Conservation (phyloP, 345 rosid genomes). For the Syzygium aromaticum region DNA sequence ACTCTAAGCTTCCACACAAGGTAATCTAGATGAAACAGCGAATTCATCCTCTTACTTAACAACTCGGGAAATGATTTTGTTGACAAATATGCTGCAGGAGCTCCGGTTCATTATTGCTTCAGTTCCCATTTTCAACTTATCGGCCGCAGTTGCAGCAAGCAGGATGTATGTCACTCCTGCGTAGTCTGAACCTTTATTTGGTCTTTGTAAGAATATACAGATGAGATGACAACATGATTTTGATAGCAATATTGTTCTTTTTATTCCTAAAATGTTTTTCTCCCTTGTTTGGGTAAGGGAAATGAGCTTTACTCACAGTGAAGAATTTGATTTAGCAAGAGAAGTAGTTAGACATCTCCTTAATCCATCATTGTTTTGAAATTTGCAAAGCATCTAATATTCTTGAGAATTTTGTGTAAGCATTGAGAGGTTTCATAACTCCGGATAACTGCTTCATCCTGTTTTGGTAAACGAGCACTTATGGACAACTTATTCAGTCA, state of each 20-base stretch:
- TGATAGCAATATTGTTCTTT: background rate
- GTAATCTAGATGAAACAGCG: constrained; percentile 16
- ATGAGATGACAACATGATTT: background rate
- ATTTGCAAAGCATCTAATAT: background rate
- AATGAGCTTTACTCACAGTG: background rate
- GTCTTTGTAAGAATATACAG: background rate
- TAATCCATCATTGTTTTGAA: background rate
- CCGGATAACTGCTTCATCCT: background rate
- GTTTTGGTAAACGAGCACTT: background rate
- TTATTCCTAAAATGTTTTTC: background rate
- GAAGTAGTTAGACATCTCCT: background rate
- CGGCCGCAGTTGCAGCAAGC: constrained; percentile 88
- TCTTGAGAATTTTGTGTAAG: background rate
- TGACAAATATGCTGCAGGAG: constrained; percentile 46
- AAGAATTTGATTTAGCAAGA: background rate
- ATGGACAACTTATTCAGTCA: background rate
- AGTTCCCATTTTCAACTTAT: constrained; percentile 88
- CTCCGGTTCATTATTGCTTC: constrained; percentile 90
- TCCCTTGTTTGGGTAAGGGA: background rate
- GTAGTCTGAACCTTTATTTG: background rate
- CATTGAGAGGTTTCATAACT: background rate
- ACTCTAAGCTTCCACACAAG: constrained; percentile 98
- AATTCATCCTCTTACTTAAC: background rate
- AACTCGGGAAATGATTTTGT: background rate
- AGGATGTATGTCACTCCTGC: constrained; percentile 47